phyloP scores from a whole-genome alignment of 1,139 yeast species.

The Nakaseomyces nivariensis region DNA sequence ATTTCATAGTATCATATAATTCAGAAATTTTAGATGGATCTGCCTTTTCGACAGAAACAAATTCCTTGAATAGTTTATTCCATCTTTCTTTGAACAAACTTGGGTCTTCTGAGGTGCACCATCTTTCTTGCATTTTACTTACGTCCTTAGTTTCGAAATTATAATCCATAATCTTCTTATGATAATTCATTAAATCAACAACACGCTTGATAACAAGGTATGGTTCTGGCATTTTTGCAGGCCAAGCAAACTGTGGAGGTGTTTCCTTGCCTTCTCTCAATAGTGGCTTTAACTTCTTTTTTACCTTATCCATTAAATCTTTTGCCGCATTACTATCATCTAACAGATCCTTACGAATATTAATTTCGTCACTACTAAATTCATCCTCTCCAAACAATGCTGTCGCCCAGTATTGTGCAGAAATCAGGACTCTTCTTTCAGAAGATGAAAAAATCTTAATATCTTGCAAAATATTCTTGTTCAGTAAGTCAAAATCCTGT shows the following conservation, averaged over 20 bases:
- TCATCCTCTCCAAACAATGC: slow-evolving; percentile 69
- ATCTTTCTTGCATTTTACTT: slow-evolving; percentile 56
- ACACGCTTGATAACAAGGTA: slow-evolving; percentile 87
- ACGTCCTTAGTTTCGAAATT: slow-evolving; percentile 67
- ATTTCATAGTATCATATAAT: slow-evolving; percentile 95
- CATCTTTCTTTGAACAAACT: slow-evolving; percentile 84
- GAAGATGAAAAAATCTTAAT: slow-evolving; percentile 85
- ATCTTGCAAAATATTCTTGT: slow-evolving; percentile 67
- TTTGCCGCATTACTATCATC: slow-evolving; percentile 99
- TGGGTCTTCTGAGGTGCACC: slow-evolving; percentile 99
- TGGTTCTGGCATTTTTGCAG: slow-evolving; percentile 96
- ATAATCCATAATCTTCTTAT: slow-evolving; percentile 71
- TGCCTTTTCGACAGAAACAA: slow-evolving; percentile 86
- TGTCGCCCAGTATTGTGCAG: slow-evolving; percentile 81
- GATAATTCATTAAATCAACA: slow-evolving; percentile 92
- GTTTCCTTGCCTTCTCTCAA: slow-evolving; percentile 94
- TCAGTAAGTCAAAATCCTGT: slow-evolving; percentile 79
- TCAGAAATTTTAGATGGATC: slow-evolving; percentile 97
- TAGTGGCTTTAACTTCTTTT: slow-evolving; percentile 89
- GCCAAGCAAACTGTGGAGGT: slow-evolving; percentile 99
- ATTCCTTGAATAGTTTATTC: slow-evolving; percentile 93
- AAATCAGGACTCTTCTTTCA: slow-evolving; percentile 86
- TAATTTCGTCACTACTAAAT: slow-evolving; percentile 69
- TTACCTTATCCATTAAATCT: slow-evolving; percentile 94
- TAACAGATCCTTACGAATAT: slow-evolving; percentile 77